Evolutionary conservation across 2,329 filamentous ascomycete species (phyloP).

Genomic region (Neofusicoccum kwambonambiense): DNA sequence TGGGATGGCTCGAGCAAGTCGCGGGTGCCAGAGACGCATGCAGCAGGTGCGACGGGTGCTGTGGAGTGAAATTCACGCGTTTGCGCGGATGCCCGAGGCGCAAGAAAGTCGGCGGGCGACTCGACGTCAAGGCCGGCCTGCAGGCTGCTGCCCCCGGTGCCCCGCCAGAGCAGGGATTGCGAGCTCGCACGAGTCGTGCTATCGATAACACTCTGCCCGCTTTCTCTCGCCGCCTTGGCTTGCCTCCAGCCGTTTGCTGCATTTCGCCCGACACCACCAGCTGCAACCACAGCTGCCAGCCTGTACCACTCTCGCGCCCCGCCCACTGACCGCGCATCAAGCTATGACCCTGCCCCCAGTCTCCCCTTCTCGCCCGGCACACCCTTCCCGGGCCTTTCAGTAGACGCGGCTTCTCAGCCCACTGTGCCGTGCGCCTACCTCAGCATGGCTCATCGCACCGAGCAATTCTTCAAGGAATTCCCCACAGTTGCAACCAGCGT

Average conservation of each 20-base stretch:
- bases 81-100: conserved; percentile 7
- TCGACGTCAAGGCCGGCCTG: conserved; percentile 7
- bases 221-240: not conserved
- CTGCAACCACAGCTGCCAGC: not conserved
- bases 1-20: not conserved
- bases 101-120: conserved; percentile 4
- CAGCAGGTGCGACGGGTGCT: not conserved
- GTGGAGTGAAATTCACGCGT: not conserved
- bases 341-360: not conserved
- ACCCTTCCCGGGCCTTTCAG: not conserved
- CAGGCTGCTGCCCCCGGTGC: not conserved
- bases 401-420: not conserved
- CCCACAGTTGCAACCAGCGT: conserved; percentile 25
- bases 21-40: not conserved
- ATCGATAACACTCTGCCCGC: not conserved
- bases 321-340: not conserved
- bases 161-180: conserved; percentile 5
- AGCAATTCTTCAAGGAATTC: conserved; percentile 11
- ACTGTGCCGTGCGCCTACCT: not conserved
- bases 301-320: not conserved
- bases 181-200: conserved; percentile 3
- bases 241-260: not conserved
- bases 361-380: not conserved
- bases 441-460: not conserved
- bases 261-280: conserved; percentile 20